phyloP scores from a whole-genome alignment of 2,329 filamentous ascomycete species.

The Cladosporium cucumerinum region DNA sequence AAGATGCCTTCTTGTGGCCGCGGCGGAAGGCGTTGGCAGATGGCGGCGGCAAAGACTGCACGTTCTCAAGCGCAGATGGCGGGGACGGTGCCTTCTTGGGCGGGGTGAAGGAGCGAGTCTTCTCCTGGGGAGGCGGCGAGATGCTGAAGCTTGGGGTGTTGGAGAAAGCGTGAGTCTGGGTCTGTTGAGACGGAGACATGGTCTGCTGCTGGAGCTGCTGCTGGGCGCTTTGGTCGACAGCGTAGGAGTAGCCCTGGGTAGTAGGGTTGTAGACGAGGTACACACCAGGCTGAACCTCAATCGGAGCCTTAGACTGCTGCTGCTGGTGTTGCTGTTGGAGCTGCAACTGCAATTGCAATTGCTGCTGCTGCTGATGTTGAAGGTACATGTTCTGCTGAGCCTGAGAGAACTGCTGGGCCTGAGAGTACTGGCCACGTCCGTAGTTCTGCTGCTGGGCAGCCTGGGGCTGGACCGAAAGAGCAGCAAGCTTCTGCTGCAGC shows the following conservation, averaged over 20 bases:
- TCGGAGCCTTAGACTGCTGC: constrained; percentile 57
- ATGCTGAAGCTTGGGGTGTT: constrained; percentile 64
- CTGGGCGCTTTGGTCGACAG: constrained; percentile 64
- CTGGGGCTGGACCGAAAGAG: constrained; percentile 76
- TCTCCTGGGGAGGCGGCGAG: constrained; percentile 65
- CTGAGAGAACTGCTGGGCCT: constrained; percentile 53
- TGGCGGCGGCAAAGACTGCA: constrained; percentile 75
- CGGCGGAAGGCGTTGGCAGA: constrained; percentile 91
- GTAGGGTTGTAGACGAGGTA: constrained; percentile 81
- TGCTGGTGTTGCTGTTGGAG: constrained; percentile 44
- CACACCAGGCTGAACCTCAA: constrained; percentile 70
- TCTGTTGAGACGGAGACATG: constrained; percentile 31
- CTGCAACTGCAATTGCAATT: constrained; percentile 53
- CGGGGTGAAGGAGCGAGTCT: constrained; percentile 63
- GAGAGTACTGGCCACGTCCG: constrained; percentile 41
- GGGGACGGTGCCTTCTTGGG: constrained; percentile 65
- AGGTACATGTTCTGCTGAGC: constrained; percentile 58
- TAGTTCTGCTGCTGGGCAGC: constrained; percentile 38
- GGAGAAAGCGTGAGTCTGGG: constrained; percentile 23
- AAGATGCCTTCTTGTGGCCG: constrained; percentile 84
- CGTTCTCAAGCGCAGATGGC: constrained; percentile 53
- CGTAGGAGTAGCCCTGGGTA: constrained; percentile 79
- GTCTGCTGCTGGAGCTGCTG: constrained; percentile 42
- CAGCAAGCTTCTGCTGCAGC: constrained; percentile 87
- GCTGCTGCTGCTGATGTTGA: constrained; percentile 59